Base-by-base conservation (phyloP, 257 asterid genomes). In the Paraleonurus japonicus region DNA sequence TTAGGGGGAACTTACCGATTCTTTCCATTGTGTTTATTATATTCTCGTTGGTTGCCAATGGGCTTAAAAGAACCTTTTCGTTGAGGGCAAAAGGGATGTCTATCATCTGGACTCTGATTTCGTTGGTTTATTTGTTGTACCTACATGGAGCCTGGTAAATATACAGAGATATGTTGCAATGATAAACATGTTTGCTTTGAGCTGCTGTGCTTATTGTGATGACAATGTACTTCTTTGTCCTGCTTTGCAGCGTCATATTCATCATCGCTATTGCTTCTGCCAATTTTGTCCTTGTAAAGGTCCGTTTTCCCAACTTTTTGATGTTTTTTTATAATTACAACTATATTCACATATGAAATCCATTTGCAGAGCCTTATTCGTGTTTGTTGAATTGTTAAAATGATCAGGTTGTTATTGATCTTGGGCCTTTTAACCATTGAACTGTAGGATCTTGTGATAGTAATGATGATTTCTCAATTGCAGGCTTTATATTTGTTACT, bases 61-160 rank as follows among this genome's bases (percentile, higher is more conserved):
- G 77, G 48, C 84, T 84, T 61, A 84, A 86, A 78, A 69, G 64
- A 63, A 64, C 79, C 33, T 79, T 73, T 73, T 71, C 85, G 75
- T 74, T 94, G 81, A 88, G 77, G 75, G 95, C 96, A 7, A 88
- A 77, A 77, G 99, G 98, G 61, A 91, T 94, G 99, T 81, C 99
- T 50, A 48, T 78, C 53, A 74, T 83, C 81, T 94, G 99, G 99
- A 79, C 81, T 67, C 61, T 83, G 72, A 75, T 91, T 67, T 94
- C 96, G 22, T 63, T 88, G 73, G 80, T 76, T 73, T 94, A 94
- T 80, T 77, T 94, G 62, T 70, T 81, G 3, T 87, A 89, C 83
- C 89, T 93, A 30, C 98, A 93, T n/a, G 97, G 91, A 33, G 89
- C 94, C 76, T 89, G 98, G 98, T 93, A 89, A 64, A 75, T 66